Evolutionary conservation across 176 grass and related monocot species (phyloP).

Genomic region (Luzula sylvatica): DNA sequence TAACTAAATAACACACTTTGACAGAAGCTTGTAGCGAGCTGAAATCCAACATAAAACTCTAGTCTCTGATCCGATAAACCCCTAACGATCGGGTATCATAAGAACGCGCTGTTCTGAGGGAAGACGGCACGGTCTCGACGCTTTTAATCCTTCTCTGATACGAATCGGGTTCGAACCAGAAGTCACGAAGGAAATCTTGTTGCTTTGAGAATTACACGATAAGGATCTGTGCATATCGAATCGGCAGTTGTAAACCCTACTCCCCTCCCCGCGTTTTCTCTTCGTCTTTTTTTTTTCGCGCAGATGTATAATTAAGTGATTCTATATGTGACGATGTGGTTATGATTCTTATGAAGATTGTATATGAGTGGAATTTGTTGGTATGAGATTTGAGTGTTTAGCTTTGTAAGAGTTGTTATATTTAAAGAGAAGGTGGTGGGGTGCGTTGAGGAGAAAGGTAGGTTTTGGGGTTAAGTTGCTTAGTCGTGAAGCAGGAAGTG

Average conservation of each 20-base stretch:
- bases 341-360: not conserved
- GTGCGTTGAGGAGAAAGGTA: slow-evolving; percentile 13
- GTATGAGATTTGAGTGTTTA: not conserved
- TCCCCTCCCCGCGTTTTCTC: not conserved
- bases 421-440: not conserved
- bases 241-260: slow-evolving; percentile 12
- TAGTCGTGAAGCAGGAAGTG: slow-evolving; percentile 29
- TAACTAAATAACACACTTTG: too few species aligned
- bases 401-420: not conserved
- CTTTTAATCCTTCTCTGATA: slow-evolving; percentile 21
- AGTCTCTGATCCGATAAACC: not conserved
- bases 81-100: slow-evolving; percentile 43
- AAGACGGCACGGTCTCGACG: slow-evolving; percentile 18
- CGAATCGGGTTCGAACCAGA: slow-evolving; percentile 6
- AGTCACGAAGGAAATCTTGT: slow-evolving; percentile 24
- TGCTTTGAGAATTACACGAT: slow-evolving; percentile 22
- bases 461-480: slow-evolving; percentile 14
- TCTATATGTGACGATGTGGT: not conserved
- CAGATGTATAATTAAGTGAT: not conserved
- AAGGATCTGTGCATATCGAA: slow-evolving; percentile 63
- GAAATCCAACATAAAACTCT: slow-evolving; percentile 12
- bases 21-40: slow-evolving; percentile 22
- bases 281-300: not conserved
- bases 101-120: slow-evolving; percentile 27
- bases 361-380: slow-evolving; percentile 4